These are phyloP conservation scores for Colletotrichum ledebouriae DNA, from an alignment of 2,329 filamentous ascomycete genomes.

Conservation along the genomic window DNA sequence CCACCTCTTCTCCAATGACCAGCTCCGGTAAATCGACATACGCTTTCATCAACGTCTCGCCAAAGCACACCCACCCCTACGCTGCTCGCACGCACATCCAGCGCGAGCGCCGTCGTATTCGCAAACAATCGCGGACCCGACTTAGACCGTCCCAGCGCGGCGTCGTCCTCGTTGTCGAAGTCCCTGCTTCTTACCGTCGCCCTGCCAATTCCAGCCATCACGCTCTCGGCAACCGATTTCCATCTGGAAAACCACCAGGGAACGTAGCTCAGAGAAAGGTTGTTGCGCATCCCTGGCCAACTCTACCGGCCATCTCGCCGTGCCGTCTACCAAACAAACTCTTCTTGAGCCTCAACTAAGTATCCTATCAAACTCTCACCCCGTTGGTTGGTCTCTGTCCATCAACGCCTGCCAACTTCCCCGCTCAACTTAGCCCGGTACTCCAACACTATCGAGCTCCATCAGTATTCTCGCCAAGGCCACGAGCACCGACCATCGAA, in stretches of 20 bases:
- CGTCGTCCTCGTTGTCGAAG: neutral
- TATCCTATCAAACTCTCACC: neutral
- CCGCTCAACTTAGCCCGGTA: constrained; percentile 17
- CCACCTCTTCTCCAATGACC: neutral
- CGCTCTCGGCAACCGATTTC: constrained; percentile 4
- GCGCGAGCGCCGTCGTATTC: constrained; percentile 21
- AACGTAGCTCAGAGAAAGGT: neutral
- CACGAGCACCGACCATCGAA: constrained; percentile 20
- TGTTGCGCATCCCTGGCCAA: neutral
- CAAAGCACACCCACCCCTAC: neutral
- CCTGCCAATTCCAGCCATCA: constrained; percentile 17
- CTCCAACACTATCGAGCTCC: neutral
- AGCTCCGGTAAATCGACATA: neutral
- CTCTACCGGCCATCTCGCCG: neutral
- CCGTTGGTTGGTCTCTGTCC: neutral
- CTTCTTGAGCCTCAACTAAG: constrained; percentile 16
- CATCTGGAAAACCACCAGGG: neutral
- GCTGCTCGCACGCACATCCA: constrained; percentile 18
- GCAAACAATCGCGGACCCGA: constrained; percentile 14
- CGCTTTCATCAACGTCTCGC: constrained; percentile 8
- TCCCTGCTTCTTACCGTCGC: constrained; percentile 11
- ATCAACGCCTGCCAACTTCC: constrained; percentile 21
- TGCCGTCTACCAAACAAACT: neutral
- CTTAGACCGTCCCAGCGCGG: constrained; percentile 26
- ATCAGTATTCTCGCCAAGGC: neutral